Conservation (phyloP, 495 filamentous ascomycete genomes). For the Neurospora sp. region DNA sequence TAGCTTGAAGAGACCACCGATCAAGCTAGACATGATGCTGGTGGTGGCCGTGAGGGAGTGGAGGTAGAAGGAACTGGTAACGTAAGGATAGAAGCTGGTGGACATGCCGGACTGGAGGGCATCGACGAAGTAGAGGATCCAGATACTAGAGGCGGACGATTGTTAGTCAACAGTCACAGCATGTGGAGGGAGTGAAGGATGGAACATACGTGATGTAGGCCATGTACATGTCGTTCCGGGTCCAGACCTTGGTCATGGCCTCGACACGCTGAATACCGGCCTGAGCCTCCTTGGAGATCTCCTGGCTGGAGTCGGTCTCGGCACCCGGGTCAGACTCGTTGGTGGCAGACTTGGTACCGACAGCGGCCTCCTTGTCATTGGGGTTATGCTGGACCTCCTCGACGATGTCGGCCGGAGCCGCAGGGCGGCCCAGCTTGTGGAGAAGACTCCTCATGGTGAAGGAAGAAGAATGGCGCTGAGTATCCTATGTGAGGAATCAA, state of each 20-base stretch:
- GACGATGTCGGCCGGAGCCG: constrained; percentile 7
- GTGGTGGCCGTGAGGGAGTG: constrained; percentile 41
- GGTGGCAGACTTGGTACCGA: neutral
- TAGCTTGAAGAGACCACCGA: constrained; percentile 52
- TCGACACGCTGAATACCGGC: constrained; percentile 17
- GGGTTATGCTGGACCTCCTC: constrained; percentile 8
- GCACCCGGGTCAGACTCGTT: neutral
- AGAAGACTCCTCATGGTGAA: neutral
- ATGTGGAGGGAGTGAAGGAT: neutral
- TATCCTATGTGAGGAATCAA: neutral
- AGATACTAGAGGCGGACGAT: constrained; percentile 28
- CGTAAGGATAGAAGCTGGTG: constrained; percentile 31
- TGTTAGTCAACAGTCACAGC: neutral
- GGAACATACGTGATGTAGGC: constrained; percentile 18
- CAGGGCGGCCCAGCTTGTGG: neutral
- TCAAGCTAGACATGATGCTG: constrained; percentile 41
- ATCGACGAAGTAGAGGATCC: constrained; percentile 43
- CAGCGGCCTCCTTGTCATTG: constrained; percentile 14
- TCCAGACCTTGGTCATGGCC: constrained; percentile 20
- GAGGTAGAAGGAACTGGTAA: constrained; percentile 35
- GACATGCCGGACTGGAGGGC: constrained; percentile 35
- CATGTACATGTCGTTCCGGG: constrained; percentile 9
- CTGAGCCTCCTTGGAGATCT: constrained; percentile 14
- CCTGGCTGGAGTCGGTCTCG: constrained; percentile 12
- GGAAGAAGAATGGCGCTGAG: neutral